Evolutionary conservation across 2,329 filamentous ascomycete genomes (phyloP), one percentile per base, ranked within the genome.

Genomic region (Fusarium tupiense): DNA sequence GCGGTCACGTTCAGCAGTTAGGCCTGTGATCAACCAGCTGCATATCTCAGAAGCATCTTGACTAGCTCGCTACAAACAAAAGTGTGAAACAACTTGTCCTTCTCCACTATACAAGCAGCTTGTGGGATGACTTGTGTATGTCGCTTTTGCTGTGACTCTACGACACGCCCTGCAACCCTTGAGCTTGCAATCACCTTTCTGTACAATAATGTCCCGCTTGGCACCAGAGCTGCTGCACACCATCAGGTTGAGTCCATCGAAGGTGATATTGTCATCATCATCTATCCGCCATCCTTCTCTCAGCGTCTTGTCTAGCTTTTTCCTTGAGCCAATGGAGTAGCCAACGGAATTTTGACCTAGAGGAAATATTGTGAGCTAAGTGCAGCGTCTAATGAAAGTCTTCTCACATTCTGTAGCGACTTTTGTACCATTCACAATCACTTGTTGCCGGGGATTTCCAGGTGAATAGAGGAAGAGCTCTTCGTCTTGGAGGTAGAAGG

Each of bases 391-490:
- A 3, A 9, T 7, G 7, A 6, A 37, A 17, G 19, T 47, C 9
- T 22, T 29, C 56, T 59, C 9, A 59, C 56, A 59, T 47, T 35
- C 8, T 26, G 17, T 4, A 17, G 26, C 14, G 5, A 24, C 0
- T 7, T 19, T 41, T 43, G 11, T 26, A 22, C 24, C n/a, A 4
- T 31, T 37, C 6, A 63, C 33, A 40, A n/a, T 26, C 6, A 63
- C 53, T 11, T 40, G 61, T 17, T 63, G 61, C n/a, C 47, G 59
- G 14, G 61, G 53, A 17, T 49, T 63, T 22, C 61, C 61, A 4
- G 61, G 61, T 17, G 61, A 63, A 16, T 63, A 63, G 17, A 63
- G 61, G 9, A 49, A 60, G 19, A 63, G 71, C 35, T 49, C 35
- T 6, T 46, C 11, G 8, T 41, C n/a, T 43, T 59, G 12, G 12